phyloP scores from a whole-genome alignment of 371 early-diverging fungal genomes.

The Capillidium rhysosporum region DNA sequence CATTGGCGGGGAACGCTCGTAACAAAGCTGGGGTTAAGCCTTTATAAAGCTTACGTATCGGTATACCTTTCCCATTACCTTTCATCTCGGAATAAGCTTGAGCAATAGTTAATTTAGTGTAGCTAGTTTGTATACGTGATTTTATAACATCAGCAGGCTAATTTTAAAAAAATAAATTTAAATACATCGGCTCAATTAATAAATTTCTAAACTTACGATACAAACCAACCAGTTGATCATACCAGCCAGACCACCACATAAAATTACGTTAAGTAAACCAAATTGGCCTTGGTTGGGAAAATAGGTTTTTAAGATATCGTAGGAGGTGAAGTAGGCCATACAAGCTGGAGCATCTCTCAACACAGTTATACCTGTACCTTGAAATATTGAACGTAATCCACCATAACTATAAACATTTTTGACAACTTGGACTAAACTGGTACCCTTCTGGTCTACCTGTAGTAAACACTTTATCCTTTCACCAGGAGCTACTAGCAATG shows the following conservation, averaged over 20 bases:
- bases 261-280: slow-evolving; percentile 60
- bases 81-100: slow-evolving; percentile 58
- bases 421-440: slow-evolving; percentile 51
- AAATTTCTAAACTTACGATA: slow-evolving; percentile 9
- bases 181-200: slow-evolving; percentile 30
- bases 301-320: slow-evolving; percentile 67
- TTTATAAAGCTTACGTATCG: slow-evolving; percentile 71
- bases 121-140: slow-evolving; percentile 87
- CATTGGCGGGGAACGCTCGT: slow-evolving; percentile 89
- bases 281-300: slow-evolving; percentile 49
- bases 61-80: no score
- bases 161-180: slow-evolving; percentile 75
- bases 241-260: slow-evolving; percentile 78
- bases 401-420: slow-evolving; percentile 54
- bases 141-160: slow-evolving; percentile 95
- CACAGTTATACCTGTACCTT: slow-evolving; percentile 84
- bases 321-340: slow-evolving; percentile 90
- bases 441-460: slow-evolving; percentile 37
- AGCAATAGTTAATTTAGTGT: slow-evolving; percentile 64
- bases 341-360: slow-evolving; percentile 86
- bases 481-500: slow-evolving; percentile 76
- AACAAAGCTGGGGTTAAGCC: slow-evolving; percentile 89
- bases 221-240: slow-evolving; percentile 30
- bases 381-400: slow-evolving; percentile 67
- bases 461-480: slow-evolving; percentile 91